These are phyloP conservation scores for Zoysia japonica DNA, from an alignment of 176 grass and related monocot genomes.

Conservation along the genomic window DNA sequence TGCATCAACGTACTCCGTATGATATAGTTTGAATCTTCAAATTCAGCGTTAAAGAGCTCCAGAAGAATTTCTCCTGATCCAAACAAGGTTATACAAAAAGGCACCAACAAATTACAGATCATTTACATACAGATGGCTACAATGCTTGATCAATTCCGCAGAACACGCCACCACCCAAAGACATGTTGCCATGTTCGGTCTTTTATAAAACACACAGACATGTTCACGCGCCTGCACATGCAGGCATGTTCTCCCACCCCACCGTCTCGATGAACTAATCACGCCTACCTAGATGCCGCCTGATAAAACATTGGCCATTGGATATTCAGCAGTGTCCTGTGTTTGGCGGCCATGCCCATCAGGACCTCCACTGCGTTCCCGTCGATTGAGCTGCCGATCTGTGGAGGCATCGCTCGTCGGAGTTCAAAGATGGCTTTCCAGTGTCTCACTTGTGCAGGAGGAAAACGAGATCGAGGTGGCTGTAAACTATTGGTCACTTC, in stretches of 20 bases:
- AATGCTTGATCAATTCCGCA: not conserved
- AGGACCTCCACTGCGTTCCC: not conserved
- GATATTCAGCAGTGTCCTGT: not conserved
- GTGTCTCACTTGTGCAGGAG: not conserved
- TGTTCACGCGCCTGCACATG: conserved; percentile 13
- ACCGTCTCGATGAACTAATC: not conserved
- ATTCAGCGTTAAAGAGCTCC: not conserved
- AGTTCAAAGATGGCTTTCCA: not conserved
- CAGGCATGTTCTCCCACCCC: conserved; percentile 34
- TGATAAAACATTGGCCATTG: conserved; percentile 9
- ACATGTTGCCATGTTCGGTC: conserved; percentile 1
- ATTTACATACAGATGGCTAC: not conserved
- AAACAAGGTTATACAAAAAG: not conserved
- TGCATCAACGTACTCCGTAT: not conserved
- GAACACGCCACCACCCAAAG: not conserved
- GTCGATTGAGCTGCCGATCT: not conserved
- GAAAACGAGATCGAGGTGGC: not conserved
- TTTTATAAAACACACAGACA: not conserved
- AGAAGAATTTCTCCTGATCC: not conserved
- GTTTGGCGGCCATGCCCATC: not conserved
- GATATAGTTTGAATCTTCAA: not conserved
- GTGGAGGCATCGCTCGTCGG: not conserved
- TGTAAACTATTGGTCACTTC: not conserved
- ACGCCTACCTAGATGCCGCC: not conserved
- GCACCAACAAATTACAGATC: not conserved